Percentiles rank a stretch among this genome's conserved stretches.
Conservation (phyloP, 148 eudicot species). For the Rhododendron kiyosumense region DNA sequence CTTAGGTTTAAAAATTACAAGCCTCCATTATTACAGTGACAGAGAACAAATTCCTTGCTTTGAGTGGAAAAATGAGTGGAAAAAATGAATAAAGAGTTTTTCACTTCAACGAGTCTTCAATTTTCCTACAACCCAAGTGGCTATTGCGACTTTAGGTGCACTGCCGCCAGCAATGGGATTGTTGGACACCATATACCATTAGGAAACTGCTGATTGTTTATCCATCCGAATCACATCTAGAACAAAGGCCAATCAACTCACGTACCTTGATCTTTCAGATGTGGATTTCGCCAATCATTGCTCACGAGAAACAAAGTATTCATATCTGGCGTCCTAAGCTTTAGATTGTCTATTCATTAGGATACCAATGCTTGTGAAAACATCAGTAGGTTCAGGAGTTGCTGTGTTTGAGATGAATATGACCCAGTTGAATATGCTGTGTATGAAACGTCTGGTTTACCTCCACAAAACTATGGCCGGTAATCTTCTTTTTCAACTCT, state of each 20-base stretch:
- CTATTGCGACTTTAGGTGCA: too few relatives aligned
- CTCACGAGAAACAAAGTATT: not conserved
- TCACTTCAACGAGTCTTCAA: too few relatives aligned
- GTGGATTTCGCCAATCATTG: not conserved
- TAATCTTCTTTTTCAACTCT: constrained; percentile 15
- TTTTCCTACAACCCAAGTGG: not conserved
- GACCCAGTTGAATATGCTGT: not conserved
- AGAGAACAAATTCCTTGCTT: not conserved
- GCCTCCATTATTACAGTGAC: not conserved
- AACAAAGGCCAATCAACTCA: not conserved
- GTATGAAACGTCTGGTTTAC: constrained; percentile 17
- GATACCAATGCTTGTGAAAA: not conserved
- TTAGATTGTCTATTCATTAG: not conserved
- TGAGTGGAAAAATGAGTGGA: not conserved
- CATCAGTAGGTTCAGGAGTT: not conserved
- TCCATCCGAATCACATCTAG: not conserved
- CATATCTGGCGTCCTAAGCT: not conserved
- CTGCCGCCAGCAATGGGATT: not conserved
- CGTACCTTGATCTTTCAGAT: not conserved
- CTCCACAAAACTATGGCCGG: constrained; percentile 20
- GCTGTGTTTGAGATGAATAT: not conserved
- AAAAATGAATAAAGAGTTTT: too few relatives aligned
- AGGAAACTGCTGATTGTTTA: not conserved
- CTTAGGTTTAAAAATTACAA: not conserved
- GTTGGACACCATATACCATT: not conserved